phyloP scores from a whole-genome alignment of 306 rosid genomes.

The Albizia julibrissin region DNA sequence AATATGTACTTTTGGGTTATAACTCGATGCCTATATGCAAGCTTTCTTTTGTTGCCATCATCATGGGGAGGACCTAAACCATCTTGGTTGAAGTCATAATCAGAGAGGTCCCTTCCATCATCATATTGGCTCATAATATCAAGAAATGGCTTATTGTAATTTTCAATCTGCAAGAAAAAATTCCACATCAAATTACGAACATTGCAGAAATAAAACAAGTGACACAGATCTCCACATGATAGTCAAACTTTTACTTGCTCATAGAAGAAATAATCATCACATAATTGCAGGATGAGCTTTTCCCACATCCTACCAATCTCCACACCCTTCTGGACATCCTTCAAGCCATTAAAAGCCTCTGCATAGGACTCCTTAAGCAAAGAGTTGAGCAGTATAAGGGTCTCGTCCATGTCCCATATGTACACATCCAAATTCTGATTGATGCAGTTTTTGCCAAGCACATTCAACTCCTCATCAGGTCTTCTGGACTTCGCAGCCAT shows the following conservation, averaged over 20 bases:
- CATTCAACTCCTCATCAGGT: slow-evolving; percentile 36
- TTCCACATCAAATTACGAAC: slow-evolving; percentile 26
- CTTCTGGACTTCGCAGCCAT: slow-evolving; percentile 51
- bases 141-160: slow-evolving; percentile 75
- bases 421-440: slow-evolving; percentile 60
- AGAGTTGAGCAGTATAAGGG: slow-evolving; percentile 84
- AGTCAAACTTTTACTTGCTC: slow-evolving; percentile 61
- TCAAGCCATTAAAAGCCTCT: slow-evolving; percentile 59
- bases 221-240: slow-evolving; percentile 12
- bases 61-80: slow-evolving; percentile 59
- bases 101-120: slow-evolving; percentile 79
- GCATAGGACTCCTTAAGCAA: slow-evolving; percentile 80
- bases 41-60: slow-evolving; percentile 69
- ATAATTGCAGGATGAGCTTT: slow-evolving; percentile 72
- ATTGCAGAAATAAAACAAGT: slow-evolving; percentile 18
- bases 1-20: slow-evolving; percentile 61
- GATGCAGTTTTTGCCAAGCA: slow-evolving; percentile 26
- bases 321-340: slow-evolving; percentile 72
- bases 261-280: slow-evolving; percentile 82
- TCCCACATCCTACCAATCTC: slow-evolving; percentile 91
- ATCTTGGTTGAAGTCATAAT: slow-evolving; percentile 77
- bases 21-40: slow-evolving; percentile 84
- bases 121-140: slow-evolving; percentile 60
- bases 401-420: slow-evolving; percentile 98
- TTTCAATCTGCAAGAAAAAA: slow-evolving; percentile 73